Evolutionary conservation across 257 asterid genomes (phyloP), one percentile per base, ranked within the genome.

Genomic region (Przewalskia tangutica): DNA sequence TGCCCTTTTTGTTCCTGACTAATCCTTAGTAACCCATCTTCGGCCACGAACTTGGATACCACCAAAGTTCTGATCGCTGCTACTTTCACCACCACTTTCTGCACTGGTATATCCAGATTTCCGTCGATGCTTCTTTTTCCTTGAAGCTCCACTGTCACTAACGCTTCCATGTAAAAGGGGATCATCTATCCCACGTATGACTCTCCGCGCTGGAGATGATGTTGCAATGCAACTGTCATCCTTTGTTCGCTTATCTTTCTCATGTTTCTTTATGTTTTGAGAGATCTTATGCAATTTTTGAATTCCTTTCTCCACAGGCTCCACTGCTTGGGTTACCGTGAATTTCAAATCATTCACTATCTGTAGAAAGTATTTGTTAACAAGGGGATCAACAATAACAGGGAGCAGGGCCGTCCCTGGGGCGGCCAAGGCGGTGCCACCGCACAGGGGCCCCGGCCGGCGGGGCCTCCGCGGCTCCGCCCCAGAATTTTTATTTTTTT

Each of bases 281-380:
- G 99, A 92, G 82, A 95, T 94, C 79, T 88, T 90, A 77, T 90
- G 94, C 84, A 94, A 77, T 86, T 90, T 93, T 88, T 89, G 85
- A 81, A 95, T 85, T 67, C 99, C 97, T 85, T 95, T 95, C 92
- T 95, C 98, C 65, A 94, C 89, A 50, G 99, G 99, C 84, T 93
- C 97, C 77, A 94, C 99, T n/a, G 99, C 99, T 90, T 94, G 98
- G 80, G 90, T 91, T 34, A 95, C 93, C 0, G 99, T 95, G 83
- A 91, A 92, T 88, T 91, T 95, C 86, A 95, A 94, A 70, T 95
- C 99, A 44, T 94, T 95, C 89, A 95, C 98, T 84, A 95, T 95
- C 99, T 95, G 94, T 59, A 56, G 7, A 73, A 73, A 18, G 42
- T 48, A 48, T 46, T 71, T 71, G 60, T 73, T 46, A 23, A 73